Percentiles rank a stretch among this genome's conserved stretches.
These are phyloP conservation scores for Xerocomellus chrysenteron DNA, from an alignment of 768 basidiomycete species.

Conservation along the genomic window DNA sequence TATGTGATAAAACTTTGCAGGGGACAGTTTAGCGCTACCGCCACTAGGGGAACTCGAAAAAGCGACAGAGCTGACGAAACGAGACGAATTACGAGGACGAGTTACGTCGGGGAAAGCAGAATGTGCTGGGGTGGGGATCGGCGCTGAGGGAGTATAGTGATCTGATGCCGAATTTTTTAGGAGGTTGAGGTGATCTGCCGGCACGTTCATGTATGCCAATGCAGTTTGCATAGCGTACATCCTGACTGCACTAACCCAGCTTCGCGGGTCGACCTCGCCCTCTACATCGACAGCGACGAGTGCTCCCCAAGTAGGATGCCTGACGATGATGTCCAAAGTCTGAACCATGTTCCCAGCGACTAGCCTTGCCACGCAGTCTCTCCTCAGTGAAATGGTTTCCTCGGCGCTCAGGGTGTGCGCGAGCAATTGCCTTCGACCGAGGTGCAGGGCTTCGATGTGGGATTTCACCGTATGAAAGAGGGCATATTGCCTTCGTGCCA, in stretches of 20 bases:
- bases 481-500: slow-evolving; percentile 84
- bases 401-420: slow-evolving; percentile 84
- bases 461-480: slow-evolving; percentile 84
- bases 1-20: slow-evolving; percentile 83
- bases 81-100: slow-evolving; percentile 32
- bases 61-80: slow-evolving; percentile 37
- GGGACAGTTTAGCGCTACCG: slow-evolving; percentile 34
- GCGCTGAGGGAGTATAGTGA: slow-evolving; percentile 39
- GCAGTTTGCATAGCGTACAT: slow-evolving; percentile 91
- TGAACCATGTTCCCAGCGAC: slow-evolving; percentile 91
- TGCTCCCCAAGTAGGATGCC: slow-evolving; percentile 89
- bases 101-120: slow-evolving; percentile 66
- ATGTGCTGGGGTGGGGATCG: slow-evolving; percentile 60
- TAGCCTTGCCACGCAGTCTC: slow-evolving; percentile 84
- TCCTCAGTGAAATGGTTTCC: slow-evolving; percentile 77
- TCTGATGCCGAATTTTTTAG: slow-evolving; percentile 39
- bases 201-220: slow-evolving; percentile 71
- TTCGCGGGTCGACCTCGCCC: slow-evolving; percentile 74
- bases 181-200: slow-evolving; percentile 39
- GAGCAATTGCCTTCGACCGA: slow-evolving; percentile 87
- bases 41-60: slow-evolving; percentile 8
- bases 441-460: slow-evolving; percentile 88
- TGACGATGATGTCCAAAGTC: slow-evolving; percentile 92
- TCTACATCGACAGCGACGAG: slow-evolving; percentile 90
- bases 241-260: slow-evolving; percentile 85